phyloP scores from a whole-genome alignment of 345 rosid genomes.

The Arabis alpina region DNA sequence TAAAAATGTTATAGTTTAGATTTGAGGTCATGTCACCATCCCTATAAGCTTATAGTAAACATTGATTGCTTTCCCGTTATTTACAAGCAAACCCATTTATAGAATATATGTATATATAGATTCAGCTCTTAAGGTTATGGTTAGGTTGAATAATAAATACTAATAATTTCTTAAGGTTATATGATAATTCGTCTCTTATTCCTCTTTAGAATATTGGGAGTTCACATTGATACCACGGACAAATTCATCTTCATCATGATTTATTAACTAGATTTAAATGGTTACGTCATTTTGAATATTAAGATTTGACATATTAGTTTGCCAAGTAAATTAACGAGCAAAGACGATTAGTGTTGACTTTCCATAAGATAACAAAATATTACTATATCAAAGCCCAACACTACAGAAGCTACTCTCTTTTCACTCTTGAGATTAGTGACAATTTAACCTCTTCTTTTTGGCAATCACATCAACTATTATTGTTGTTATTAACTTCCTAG shows the following conservation, averaged over 20 bases:
- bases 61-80: constrained; percentile 8
- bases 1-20: constrained; percentile 1
- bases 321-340: not conserved
- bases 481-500: constrained; percentile 19
- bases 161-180: not conserved
- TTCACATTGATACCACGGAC: not conserved
- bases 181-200: constrained; percentile 4
- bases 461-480: constrained; percentile 35
- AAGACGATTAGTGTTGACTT: constrained; percentile 6
- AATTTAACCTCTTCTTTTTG: constrained; percentile 28
- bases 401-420: constrained; percentile 34
- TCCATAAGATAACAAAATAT: constrained; percentile 20
- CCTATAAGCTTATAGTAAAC: constrained; percentile 16
- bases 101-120: not conserved
- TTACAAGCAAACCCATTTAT: constrained; percentile 23
- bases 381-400: constrained; percentile 43
- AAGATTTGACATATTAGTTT: too few species aligned
- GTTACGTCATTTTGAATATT: too few species aligned
- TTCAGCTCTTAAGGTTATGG: constrained; percentile 9
- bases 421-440: constrained; percentile 35
- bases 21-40: constrained; percentile 27
- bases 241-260: too few species aligned
- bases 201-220: not conserved
- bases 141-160: not conserved
- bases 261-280: not conserved